Conservation (phyloP, 352 stramenopile species). For the Phytophthora cactorum region DNA sequence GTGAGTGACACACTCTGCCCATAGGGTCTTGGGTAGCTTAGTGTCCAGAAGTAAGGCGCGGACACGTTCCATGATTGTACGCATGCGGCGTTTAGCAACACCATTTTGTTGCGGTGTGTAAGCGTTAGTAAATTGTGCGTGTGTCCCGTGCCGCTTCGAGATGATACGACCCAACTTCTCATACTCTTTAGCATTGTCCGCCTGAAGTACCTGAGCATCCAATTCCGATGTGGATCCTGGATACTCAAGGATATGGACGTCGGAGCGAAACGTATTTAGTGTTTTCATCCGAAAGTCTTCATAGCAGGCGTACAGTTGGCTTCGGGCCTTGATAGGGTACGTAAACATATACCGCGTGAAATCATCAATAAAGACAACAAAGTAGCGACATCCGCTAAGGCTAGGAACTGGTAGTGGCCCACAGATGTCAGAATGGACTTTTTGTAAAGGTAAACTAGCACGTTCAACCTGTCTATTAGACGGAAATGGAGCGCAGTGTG, state of each 20-base stretch:
- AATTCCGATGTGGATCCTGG: no score
- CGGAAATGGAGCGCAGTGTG: constrained; percentile 1
- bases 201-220: no score
- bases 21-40: no score
- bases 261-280: neutral
- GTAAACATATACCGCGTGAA: constrained; percentile 4
- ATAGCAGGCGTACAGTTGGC: neutral
- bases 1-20: no score
- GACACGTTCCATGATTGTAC: no score
- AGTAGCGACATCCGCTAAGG: constrained; percentile 8
- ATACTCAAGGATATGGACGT: neutral
- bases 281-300: neutral
- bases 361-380: constrained; percentile 8
- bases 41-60: no score
- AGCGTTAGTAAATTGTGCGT: no score
- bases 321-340: neutral
- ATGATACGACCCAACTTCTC: no score
- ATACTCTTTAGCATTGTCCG: no score
- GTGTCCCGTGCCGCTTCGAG: no score
- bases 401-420: constrained; percentile 10
- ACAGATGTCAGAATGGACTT: constrained; percentile 21
- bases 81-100: no score
- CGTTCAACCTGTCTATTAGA: constrained; percentile 7
- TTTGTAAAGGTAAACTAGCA: neutral
- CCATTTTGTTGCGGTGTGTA: no score